Conservation (phyloP, 768 basidiomycete species). For the Tephrocybe sp. region DNA sequence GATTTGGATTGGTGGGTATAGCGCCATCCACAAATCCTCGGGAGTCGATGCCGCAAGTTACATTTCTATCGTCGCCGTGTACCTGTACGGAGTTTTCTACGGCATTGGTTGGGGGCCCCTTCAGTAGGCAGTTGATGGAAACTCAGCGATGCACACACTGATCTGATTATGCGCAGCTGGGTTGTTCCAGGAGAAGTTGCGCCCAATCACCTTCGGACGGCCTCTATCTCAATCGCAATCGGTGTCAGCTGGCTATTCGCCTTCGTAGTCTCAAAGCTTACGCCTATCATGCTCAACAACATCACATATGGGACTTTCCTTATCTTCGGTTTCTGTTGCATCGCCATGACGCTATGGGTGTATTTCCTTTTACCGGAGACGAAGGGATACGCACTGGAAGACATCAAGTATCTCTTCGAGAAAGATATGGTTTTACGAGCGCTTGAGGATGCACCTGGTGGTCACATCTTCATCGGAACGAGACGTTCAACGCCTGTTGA, state of each 20-base stretch:
- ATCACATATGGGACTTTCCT: constrained; percentile 41
- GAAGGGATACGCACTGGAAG: constrained; percentile 43
- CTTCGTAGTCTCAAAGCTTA: constrained; percentile 43
- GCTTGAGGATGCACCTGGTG: constrained; percentile 40
- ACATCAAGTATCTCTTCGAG: constrained; percentile 44
- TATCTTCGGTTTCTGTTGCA: constrained; percentile 40
- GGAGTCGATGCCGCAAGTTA: constrained; percentile 36
- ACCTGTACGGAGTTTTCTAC: constrained; percentile 46
- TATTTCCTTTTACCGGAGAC: constrained; percentile 47
- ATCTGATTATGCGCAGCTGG: constrained; percentile 26
- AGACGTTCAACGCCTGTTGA: constrained; percentile 24
- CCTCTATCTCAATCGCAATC: constrained; percentile 34
- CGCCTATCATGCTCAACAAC: constrained; percentile 32
- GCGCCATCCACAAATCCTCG: constrained; percentile 29
- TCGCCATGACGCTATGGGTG: constrained; percentile 40
- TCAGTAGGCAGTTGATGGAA: constrained; percentile 30
- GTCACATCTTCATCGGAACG: constrained; percentile 30
- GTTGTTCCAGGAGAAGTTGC: constrained; percentile 42
- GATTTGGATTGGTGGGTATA: constrained; percentile 46
- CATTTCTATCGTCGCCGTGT: constrained; percentile 43
- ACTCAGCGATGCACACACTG: constrained; percentile 1
- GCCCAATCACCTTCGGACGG: constrained; percentile 42
- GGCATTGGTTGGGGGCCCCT: constrained; percentile 40
- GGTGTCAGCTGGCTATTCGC: constrained; percentile 46
- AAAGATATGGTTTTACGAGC: constrained; percentile 32